phyloP scores from a whole-genome alignment of 495 filamentous ascomycete genomes.

The Parachaetomium inaequale region DNA sequence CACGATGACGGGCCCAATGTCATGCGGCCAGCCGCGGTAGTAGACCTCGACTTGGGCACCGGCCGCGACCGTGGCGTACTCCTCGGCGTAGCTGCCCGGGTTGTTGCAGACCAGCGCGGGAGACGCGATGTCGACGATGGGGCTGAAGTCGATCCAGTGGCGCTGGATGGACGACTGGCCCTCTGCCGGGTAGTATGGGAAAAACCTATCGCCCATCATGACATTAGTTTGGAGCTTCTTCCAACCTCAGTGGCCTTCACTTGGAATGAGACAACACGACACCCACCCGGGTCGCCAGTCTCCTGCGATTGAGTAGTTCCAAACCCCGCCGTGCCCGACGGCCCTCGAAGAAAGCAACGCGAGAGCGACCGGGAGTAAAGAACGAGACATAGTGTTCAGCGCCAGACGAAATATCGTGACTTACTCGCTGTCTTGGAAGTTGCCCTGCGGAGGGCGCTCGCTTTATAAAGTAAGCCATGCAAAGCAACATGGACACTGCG shows the following conservation, averaged over 20 bases:
- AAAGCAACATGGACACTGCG: too few relatives aligned
- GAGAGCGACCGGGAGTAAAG: too few relatives aligned
- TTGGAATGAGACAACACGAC: too few relatives aligned
- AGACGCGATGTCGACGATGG: not conserved
- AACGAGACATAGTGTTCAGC: too few relatives aligned
- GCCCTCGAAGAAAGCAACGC: too few relatives aligned
- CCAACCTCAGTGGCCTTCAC: not conserved
- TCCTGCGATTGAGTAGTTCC: slow-evolving; percentile 5
- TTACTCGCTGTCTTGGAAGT: too few relatives aligned
- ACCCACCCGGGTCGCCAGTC: not conserved
- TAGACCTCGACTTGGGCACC: not conserved
- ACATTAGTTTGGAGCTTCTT: not conserved
- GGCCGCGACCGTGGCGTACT: not conserved
- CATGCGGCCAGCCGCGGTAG: slow-evolving; percentile 2
- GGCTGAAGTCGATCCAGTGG: slow-evolving; percentile 4
- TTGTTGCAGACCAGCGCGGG: slow-evolving; percentile 2
- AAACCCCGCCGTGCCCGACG: not conserved
- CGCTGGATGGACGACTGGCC: not conserved
- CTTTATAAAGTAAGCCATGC: too few relatives aligned
- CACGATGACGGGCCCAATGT: not conserved
- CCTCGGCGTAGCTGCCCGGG: not conserved
- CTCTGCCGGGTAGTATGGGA: slow-evolving; percentile 5
- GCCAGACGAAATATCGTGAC: too few relatives aligned
- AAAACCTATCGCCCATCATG: not conserved
- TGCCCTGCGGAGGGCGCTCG: too few relatives aligned